These are phyloP conservation scores for Penicillium coprophilum DNA, from an alignment of 495 filamentous ascomycete genomes.

Conservation along the genomic window DNA sequence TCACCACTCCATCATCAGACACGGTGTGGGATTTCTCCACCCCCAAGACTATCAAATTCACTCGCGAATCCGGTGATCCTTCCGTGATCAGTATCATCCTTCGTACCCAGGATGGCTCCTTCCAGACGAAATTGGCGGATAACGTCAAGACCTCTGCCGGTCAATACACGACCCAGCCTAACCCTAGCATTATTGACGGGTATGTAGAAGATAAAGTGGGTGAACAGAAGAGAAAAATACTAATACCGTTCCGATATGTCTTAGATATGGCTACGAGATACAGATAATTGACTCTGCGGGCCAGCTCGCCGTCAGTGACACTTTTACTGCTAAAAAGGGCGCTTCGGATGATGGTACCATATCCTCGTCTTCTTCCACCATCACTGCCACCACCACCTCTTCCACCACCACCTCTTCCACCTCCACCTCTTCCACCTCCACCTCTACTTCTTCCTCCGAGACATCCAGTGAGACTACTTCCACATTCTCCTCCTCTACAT, in stretches of 20 bases:
- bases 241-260: conserved; percentile 8
- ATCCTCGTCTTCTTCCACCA: conserved; percentile 13
- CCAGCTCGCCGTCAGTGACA: conserved; percentile 17
- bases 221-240: conserved; percentile 8
- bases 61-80: conserved; percentile 13
- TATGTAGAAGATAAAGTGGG: conserved; percentile 12
- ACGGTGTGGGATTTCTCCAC: conserved; percentile 19
- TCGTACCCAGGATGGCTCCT: conserved; percentile 19
- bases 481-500: conserved; percentile 10
- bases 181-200: conserved; percentile 20
- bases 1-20: conserved; percentile 14
- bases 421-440: conserved; percentile 6
- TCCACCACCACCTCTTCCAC: background rate
- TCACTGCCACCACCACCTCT: conserved; percentile 2
- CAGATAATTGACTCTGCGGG: conserved; percentile 19
- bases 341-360: conserved; percentile 18
- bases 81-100: conserved; percentile 16
- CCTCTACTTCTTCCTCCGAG: conserved; percentile 11
- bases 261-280: conserved; percentile 19
- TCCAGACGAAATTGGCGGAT: conserved; percentile 22
- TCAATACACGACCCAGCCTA: conserved; percentile 19
- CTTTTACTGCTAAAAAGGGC: conserved; percentile 17
- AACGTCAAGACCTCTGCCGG: conserved; percentile 21
- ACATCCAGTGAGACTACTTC: conserved; percentile 13
- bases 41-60: conserved; percentile 22